phyloP scores from a whole-genome alignment of 768 basidiomycete species.

The Boletus rubropictus region DNA sequence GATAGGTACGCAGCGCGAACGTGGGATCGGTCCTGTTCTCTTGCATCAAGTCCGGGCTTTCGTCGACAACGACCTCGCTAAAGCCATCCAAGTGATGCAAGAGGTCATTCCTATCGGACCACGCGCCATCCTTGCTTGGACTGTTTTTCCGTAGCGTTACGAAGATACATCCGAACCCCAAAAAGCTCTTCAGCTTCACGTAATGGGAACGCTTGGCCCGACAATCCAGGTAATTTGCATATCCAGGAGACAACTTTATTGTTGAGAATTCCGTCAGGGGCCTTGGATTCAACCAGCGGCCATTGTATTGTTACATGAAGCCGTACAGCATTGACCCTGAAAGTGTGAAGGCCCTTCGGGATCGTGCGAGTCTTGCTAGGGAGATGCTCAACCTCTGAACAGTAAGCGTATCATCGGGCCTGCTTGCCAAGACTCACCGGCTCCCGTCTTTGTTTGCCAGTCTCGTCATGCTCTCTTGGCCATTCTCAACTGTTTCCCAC shows the following conservation, averaged over 20 bases:
- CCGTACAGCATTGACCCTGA: not conserved
- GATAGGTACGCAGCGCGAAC: not conserved
- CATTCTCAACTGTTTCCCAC: conserved; percentile 19
- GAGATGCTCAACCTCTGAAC: not conserved
- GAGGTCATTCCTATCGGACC: conserved; percentile 94
- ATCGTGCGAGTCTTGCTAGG: not conserved
- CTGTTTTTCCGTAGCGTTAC: conserved; percentile 37
- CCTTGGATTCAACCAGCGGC: not conserved
- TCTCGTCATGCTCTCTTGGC: not conserved
- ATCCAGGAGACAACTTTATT: conserved; percentile 40
- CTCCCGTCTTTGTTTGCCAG: not conserved
- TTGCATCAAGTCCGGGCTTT: conserved; percentile 6
- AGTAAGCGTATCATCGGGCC: not conserved
- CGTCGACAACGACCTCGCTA: conserved; percentile 57
- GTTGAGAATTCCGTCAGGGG: conserved; percentile 40
- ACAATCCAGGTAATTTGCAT: conserved; percentile 57
- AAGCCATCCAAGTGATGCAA: conserved; percentile 74
- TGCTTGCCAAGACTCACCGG: not conserved
- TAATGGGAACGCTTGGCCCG: conserved; percentile 76
- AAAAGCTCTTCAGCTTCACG: conserved; percentile 9
- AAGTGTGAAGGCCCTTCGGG: not conserved
- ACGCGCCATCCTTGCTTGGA: conserved; percentile 76
- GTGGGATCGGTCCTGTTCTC: conserved; percentile 3
- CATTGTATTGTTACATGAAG: not conserved
- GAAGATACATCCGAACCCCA: conserved; percentile 8